Evolutionary conservation across 495 filamentous ascomycete genomes (phyloP).

Genomic region (Wilcoxina mikolae): DNA sequence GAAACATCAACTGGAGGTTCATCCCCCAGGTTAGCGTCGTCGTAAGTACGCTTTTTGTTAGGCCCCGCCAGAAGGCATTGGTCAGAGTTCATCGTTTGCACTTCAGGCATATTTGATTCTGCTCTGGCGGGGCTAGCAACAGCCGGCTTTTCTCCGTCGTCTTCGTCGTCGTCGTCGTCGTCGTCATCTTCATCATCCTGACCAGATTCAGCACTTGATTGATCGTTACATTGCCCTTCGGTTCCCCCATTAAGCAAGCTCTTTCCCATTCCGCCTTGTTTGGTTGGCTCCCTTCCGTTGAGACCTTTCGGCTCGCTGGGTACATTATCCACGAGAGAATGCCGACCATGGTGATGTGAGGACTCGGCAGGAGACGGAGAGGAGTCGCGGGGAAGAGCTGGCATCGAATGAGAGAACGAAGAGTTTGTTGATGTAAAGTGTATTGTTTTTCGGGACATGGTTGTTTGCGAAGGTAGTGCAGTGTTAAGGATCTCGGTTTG

Average conservation of each 20-base stretch:
- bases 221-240: background rate
- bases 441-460: background rate
- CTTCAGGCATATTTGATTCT: background rate
- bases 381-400: background rate
- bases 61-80: slow-evolving; percentile 3
- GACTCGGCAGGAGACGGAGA: background rate
- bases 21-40: background rate
- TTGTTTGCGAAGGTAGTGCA: background rate
- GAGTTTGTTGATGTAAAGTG: background rate
- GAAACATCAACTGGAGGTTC: background rate
- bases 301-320: background rate
- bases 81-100: background rate
- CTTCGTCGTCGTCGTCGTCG: slow-evolving; percentile 17
- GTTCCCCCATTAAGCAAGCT: background rate
- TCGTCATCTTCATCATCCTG: slow-evolving; percentile 25
- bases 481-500: background rate
- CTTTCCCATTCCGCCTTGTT: background rate
- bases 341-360: background rate
- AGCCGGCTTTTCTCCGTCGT: slow-evolving; percentile 23
- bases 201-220: background rate
- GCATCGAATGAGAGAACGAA: background rate
- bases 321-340: slow-evolving; percentile 1
- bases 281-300: background rate
- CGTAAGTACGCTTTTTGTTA: background rate
- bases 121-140: slow-evolving; percentile 20